Percentiles rank a stretch among this genome's conserved stretches.
Evolutionary conservation across 2,329 filamentous ascomycete species (phyloP).

Genomic region (Pseudogymnoascus sp.): DNA sequence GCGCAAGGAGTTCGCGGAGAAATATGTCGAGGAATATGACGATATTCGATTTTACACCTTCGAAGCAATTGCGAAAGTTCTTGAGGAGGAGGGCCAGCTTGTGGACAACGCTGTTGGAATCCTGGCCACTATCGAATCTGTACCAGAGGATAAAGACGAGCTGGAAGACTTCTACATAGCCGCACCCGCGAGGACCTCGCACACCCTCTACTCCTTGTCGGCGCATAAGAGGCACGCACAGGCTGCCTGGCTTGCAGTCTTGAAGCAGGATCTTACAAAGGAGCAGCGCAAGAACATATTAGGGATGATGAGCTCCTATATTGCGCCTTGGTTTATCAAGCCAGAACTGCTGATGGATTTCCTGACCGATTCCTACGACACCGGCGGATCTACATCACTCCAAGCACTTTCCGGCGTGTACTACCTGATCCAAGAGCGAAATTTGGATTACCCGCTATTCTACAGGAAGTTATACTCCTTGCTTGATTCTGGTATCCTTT

Average conservation of each 20-base stretch:
- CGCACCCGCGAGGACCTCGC: constrained; percentile 57
- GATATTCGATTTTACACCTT: constrained; percentile 83
- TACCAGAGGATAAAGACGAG: constrained; percentile 58
- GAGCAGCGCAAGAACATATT: constrained; percentile 74
- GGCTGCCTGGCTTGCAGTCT: constrained; percentile 74
- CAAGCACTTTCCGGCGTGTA: constrained; percentile 88
- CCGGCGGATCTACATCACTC: constrained; percentile 77
- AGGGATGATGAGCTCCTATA: constrained; percentile 62
- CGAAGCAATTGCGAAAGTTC: constrained; percentile 58
- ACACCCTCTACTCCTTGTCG: constrained; percentile 53
- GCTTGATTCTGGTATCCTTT: constrained; percentile 73
- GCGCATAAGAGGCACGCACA: constrained; percentile 75
- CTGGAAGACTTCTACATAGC: constrained; percentile 61
- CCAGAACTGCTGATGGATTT: constrained; percentile 93
- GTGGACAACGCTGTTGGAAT: constrained; percentile 54
- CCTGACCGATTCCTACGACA: constrained; percentile 84
- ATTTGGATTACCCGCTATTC: constrained; percentile 92
- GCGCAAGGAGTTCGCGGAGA: constrained; percentile 65
- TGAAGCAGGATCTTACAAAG: constrained; percentile 57
- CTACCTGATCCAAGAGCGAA: constrained; percentile 86
- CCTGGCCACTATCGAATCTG: constrained; percentile 58
- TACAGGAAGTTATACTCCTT: constrained; percentile 91
- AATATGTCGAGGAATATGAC: constrained; percentile 70
- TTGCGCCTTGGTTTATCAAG: constrained; percentile 82
- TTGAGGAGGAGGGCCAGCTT: constrained; percentile 22